Conservation (phyloP, 305 asterid genomes). For the Plantago coronopus region DNA sequence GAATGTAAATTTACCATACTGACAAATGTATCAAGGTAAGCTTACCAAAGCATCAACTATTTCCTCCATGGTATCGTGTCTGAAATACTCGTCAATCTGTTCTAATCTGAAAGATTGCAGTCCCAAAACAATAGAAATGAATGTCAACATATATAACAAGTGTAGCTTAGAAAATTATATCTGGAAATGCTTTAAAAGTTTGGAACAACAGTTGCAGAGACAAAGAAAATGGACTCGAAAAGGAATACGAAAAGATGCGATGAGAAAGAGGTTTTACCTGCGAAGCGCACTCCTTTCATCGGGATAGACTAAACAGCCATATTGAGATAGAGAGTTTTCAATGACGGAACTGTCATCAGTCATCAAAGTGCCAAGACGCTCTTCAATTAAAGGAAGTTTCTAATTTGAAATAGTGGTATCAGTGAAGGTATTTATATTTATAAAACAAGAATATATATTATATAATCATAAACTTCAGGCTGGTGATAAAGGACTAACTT, state of each 20-base stretch:
- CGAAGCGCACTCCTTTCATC: constrained; percentile 60
- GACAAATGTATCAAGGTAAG: constrained; percentile 8
- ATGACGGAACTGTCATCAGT: constrained; percentile 85
- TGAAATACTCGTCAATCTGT: constrained; percentile 62
- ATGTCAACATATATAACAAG: too few species aligned
- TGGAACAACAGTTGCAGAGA: neutral
- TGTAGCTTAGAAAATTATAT: too few species aligned
- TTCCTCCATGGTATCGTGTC: constrained; percentile 84
- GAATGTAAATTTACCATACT: neutral
- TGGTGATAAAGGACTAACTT: constrained; percentile 46
- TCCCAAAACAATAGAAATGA: neutral
- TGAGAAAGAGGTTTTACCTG: neutral
- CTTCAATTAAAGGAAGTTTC: constrained; percentile 95
- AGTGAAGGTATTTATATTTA: constrained; percentile 20
- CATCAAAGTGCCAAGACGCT: constrained; percentile 75
- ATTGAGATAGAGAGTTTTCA: constrained; percentile 79
- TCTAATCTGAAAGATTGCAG: constrained; percentile 48
- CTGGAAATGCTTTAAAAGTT: too few species aligned
- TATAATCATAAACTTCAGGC: constrained; percentile 7
- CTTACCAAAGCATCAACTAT: constrained; percentile 84
- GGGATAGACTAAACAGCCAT: constrained; percentile 86
- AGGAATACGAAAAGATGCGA: too few species aligned
- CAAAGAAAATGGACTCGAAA: neutral
- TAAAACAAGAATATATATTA: constrained; percentile 8
- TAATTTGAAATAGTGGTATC: constrained; percentile 30